Conservation (phyloP, 2,329 filamentous ascomycete genomes). For the Colletotrichum falcatum region DNA sequence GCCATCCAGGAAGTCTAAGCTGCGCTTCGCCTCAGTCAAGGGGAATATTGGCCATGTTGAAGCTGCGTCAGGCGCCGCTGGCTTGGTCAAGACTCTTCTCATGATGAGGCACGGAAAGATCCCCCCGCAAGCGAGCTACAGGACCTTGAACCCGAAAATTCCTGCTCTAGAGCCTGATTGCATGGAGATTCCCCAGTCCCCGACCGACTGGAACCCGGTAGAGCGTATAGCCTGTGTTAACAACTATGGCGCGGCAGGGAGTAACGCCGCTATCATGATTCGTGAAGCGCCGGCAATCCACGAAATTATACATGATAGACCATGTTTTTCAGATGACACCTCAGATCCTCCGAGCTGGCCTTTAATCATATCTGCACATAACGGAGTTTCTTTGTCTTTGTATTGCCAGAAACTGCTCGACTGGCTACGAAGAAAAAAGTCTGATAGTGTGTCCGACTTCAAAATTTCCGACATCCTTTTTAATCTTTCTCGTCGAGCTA, state of each 20-base stretch:
- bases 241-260: conserved; percentile 51
- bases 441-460: background rate
- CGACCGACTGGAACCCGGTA: background rate
- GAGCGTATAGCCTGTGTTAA: conserved; percentile 48
- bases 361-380: background rate
- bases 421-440: background rate
- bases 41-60: conserved; percentile 57
- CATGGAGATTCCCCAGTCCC: background rate
- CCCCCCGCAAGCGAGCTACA: conserved; percentile 44
- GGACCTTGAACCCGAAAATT: conserved; percentile 46
- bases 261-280: conserved; percentile 44
- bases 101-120: conserved; percentile 45
- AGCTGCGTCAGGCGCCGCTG: conserved; percentile 44
- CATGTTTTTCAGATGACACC: rapidly evolving
- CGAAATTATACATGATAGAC: background rate
- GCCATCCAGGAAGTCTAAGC: conserved; percentile 49
- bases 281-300: conserved; percentile 45
- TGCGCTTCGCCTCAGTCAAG: conserved; percentile 27
- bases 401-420: background rate
- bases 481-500: conserved; percentile 2
- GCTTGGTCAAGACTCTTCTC: conserved; percentile 45
- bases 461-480: conserved; percentile 2
- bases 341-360: background rate
- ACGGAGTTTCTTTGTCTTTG: background rate
- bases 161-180: background rate